Percentiles rank a stretch among this genome's conserved stretches.
Evolutionary conservation across 169 alveolate genomes (phyloP).

Genomic region (Eimeria necatrix): DNA sequence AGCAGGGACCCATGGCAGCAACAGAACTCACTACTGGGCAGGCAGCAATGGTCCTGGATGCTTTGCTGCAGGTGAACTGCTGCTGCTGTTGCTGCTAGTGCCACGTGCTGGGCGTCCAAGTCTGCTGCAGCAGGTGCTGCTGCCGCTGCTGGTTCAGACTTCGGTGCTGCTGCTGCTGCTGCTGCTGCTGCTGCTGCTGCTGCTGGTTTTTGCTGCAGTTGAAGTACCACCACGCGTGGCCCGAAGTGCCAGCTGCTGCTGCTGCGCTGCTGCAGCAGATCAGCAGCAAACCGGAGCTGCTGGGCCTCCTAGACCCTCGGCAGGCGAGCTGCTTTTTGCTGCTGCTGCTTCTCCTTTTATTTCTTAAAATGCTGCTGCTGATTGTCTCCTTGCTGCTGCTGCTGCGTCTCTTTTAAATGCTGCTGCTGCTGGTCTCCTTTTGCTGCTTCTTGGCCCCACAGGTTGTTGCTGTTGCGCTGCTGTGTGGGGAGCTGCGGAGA

Average conservation of each 20-base stretch:
- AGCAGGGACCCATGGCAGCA: not conserved
- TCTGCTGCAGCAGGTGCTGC: constrained; percentile 37
- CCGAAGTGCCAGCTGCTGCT: constrained; percentile 38
- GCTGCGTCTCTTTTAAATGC: not conserved
- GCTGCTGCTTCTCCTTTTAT: not conserved
- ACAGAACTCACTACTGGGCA: constrained; percentile 41
- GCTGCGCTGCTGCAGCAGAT: constrained; percentile 66
- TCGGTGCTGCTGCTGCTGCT: not conserved
- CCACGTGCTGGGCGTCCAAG: not conserved
- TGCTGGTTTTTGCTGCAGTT: constrained; percentile 22
- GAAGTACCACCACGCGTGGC: constrained; percentile 55
- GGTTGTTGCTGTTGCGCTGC: not conserved
- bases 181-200: constrained; percentile 36
- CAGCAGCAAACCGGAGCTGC: constrained; percentile 19
- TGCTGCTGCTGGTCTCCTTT: not conserved
- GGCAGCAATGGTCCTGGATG: constrained; percentile 43
- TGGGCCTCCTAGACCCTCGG: not conserved
- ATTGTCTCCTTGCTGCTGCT: not conserved
- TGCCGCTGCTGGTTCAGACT: not conserved
- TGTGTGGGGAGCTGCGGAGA: constrained; percentile 10
- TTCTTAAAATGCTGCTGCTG: not conserved
- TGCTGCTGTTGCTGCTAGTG: constrained; percentile 56
- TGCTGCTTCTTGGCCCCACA: not conserved
- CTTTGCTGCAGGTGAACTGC: constrained; percentile 30
- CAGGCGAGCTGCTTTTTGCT: constrained; percentile 16